Base-by-base conservation (phyloP, 371 early-diverging fungal genomes). In the Haplosporangium sp. region DNA sequence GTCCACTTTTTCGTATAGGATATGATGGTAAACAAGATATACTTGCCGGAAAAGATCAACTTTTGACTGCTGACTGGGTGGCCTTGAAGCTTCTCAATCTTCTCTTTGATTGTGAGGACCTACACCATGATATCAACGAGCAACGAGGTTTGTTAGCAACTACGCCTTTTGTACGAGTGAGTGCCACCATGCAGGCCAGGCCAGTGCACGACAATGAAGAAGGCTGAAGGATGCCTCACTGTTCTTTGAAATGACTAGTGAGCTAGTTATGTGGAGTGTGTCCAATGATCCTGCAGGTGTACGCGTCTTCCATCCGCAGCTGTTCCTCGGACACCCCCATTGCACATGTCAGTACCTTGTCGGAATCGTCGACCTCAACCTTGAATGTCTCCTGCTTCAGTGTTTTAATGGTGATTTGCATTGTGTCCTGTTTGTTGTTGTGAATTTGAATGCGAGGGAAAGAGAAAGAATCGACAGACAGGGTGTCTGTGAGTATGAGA, bases 351-450 rank as follows among this genome's bases (percentile, higher is more conserved):
- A 29, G 29, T 85, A 92, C 95, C 82, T 86, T 90, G 69, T 89
- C 89, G 12, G 81, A 66, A 6, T 86, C 84, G n/a, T 94, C 95
- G 10, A 91, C 94, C n/a, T 95, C 95, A 64, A 97, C 80, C 57
- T 87, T 81, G 80, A 92, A 91, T 66, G 87, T 83, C 81, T 95
- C 90, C 74, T 97, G 94, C 76, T 93, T 90, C 53, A 97, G 88
- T 46, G 95, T 96, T 81, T 96, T 96, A 65, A 97, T 71, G n/a
- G 94, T 94, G 67, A 97, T 80, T 81, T 91, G 86, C 96, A 94
- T 90, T 83, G 79, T 73, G 62, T 18, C 9, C 14, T 10, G 36
- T 65, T n/a, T 62, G 59, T 61, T 21, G 52, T 16, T 42, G 46
- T 18, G 20, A 12, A 51, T n/a, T 43, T 50, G 48, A 20, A 52